Base-by-base conservation (phyloP, 1,139 yeast genomes). In the Blastobotrys serpentis region DNA sequence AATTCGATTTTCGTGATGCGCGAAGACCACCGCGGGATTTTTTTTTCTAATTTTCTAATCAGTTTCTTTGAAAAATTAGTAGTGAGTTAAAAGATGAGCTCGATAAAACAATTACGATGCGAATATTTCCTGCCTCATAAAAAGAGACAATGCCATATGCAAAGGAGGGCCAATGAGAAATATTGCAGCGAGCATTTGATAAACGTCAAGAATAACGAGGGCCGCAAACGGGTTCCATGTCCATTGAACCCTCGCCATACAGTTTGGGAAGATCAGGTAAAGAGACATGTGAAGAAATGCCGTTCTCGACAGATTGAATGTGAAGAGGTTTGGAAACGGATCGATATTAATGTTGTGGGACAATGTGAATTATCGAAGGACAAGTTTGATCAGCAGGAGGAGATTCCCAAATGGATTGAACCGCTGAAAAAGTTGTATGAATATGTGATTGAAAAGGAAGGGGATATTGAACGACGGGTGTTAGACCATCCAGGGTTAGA, bases 241-340 rank as follows among this genome's bases (percentile, higher is more conserved):
- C 90, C 96, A 0, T 62, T 84, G 29, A 95, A 88, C 61, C 79
- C 83, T 0, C n/a, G 32, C 3, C 97, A 89, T 64, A 76, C 85
- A 0, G 81, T 89, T 0, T 82, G 88, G 86, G 71, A 72, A 44
- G 70, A 74, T 40, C 81, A 79, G 46, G 62, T 87, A 42, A 65
- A 69, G 5, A 66, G 62, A 21, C 97, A 89, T 66, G 43, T 83
- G 47, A 70, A 67, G 49, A 81, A 79, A 59, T 89, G 97, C 64
- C 81, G 77, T 58, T 76, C 70, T 18, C 59, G 50, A 19, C 75
- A 40, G 56, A 54, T 47, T 3, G 65, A 57, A 25, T 56, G 52
- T 2, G 65, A 58, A 0, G 78, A 74, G 5, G 58, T 64, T 1
- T 80, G 84, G 83, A 78, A 57, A 55, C 52, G 56, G 0, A 51